A percentile compares a stretch with the other conserved stretches of the same genome.
Evolutionary conservation across 129 eudicot genomes (phyloP).

Genomic region (Glebionis coronaria): DNA sequence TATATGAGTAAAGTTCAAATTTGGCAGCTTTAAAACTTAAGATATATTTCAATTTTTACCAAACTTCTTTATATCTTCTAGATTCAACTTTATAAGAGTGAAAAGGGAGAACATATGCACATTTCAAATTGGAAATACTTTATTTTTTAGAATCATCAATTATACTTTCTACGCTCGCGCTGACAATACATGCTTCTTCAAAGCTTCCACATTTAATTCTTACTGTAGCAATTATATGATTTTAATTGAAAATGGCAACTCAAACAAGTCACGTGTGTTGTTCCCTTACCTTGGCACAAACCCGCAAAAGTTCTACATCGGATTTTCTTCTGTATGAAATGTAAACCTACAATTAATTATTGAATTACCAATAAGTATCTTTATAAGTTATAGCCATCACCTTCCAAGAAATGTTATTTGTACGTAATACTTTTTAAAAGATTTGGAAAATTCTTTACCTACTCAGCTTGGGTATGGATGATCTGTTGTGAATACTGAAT

Average conservation of each 20-base stretch:
- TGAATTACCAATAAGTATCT: background rate
- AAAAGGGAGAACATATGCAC: no score
- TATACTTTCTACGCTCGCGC: conserved; percentile 40
- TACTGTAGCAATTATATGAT: conserved; percentile 80
- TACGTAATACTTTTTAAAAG: background rate
- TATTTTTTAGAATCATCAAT: no score
- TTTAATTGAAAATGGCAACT: conserved; percentile 58
- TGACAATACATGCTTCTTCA: conserved; percentile 77
- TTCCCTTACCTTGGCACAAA: conserved; percentile 95
- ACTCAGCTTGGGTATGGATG: conserved; percentile 99
- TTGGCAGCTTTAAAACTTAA: no score
- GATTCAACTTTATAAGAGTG: no score
- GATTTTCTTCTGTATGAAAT: conserved; percentile 93
- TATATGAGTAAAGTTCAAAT: no score
- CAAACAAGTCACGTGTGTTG: conserved; percentile 82
- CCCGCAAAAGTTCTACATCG: conserved; percentile 91
- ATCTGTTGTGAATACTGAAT: conserved; percentile 95
- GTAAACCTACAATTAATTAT: conserved; percentile 55
- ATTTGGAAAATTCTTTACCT: conserved; percentile 50
- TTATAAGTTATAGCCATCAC: background rate
- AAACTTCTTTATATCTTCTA: no score
- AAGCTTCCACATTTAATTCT: conserved; percentile 61
- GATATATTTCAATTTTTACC: no score
- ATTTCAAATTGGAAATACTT: no score
- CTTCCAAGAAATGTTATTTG: background rate